Percentiles rank a stretch among this genome's conserved stretches.
These are phyloP conservation scores for Rachicladosporium sp. DNA, from an alignment of 2,329 filamentous ascomycete species.

Conservation along the genomic window DNA sequence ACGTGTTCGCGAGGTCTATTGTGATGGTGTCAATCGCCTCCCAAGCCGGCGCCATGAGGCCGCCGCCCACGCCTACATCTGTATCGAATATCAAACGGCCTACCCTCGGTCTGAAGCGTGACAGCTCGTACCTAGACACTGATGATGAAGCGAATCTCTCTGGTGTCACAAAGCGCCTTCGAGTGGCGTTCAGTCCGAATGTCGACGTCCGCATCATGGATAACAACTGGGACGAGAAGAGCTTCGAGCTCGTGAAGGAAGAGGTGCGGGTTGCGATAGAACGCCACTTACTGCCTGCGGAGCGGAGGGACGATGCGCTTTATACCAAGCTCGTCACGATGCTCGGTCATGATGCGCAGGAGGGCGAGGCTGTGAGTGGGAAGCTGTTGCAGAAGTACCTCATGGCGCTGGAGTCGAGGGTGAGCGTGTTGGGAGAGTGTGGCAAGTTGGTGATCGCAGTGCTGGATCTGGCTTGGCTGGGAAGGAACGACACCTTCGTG, in stretches of 20 bases:
- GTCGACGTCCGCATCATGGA: conserved; percentile 35
- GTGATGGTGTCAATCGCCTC: conserved; percentile 23
- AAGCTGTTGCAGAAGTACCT: conserved; percentile 45
- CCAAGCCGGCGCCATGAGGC: conserved; percentile 19
- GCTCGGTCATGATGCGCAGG: conserved; percentile 16
- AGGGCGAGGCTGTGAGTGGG: conserved; percentile 36
- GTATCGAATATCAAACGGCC: conserved; percentile 13
- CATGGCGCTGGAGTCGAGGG: conserved; percentile 44
- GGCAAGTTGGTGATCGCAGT: conserved; percentile 46
- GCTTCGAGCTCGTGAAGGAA: conserved; percentile 45
- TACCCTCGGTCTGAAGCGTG: conserved; percentile 23
- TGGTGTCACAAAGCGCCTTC: conserved; percentile 31
- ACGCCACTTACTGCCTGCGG: conserved; percentile 22
- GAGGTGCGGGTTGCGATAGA: conserved; percentile 44
- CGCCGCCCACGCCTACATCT: conserved; percentile 19
- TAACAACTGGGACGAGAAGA: conserved; percentile 37
- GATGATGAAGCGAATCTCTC: conserved; percentile 23
- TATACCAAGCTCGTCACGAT: conserved; percentile 40
- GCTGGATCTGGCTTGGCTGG: conserved; percentile 48
- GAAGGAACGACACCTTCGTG: conserved; percentile 47
- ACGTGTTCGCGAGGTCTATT: too few relatives aligned
- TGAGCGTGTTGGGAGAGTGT: conserved; percentile 44
- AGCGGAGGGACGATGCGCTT: conserved; percentile 39
- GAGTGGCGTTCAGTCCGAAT: conserved; percentile 37
- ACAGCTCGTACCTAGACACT: conserved; percentile 24